Evolutionary conservation across 306 rosid genomes (phyloP), one percentile per base, ranked within the genome.

Genomic region (Senna tora): DNA sequence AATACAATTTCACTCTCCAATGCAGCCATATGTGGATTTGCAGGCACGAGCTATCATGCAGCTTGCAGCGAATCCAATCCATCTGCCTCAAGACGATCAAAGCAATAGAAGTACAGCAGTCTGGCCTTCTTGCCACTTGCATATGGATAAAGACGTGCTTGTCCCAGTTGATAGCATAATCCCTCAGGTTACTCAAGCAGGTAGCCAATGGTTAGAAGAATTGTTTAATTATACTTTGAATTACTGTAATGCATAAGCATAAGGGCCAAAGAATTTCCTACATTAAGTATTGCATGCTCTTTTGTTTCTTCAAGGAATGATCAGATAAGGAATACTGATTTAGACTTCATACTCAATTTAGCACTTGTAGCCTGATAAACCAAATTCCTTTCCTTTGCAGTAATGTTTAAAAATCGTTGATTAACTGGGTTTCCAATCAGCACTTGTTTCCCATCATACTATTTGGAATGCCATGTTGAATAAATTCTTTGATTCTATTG

Each of bases 21-120:
- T 81, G 74, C 72, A 79, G 75, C 66, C 61, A 49, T 79, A 20
- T 82, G 76, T 80, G 84, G 83, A 76, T 84, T 91, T 85, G 80
- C 96, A 95, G 99, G 99, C 99, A 77, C 94, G 14, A 33, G 76
- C 82, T 65, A 95, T 95, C 81, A 89, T 91, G 96, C 93, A 89
- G 66, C 87, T 95, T 17, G 99, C 99, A 33, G 84, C 96, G 6
- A 84, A 86, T 79, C 96, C 99, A 6, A 38, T 83, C 56, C 83
- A 76, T 43, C 62, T 79, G 34, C 78, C 78, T 55, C 81, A 78
- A 42, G 90, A 93, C 52, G 87, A 81, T 65, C 76, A 82, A 19
- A 21, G 69, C 80, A 83, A 79, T 79, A 86, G 83, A 74, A 71
- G 76, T 75, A 72, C 83, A 41, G 65, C 89, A 65, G 67, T 72